Evolutionary conservation across 306 rosid species (phyloP), one percentile per base, ranked within the genome.

Genomic region (Dalbergia cultrata): DNA sequence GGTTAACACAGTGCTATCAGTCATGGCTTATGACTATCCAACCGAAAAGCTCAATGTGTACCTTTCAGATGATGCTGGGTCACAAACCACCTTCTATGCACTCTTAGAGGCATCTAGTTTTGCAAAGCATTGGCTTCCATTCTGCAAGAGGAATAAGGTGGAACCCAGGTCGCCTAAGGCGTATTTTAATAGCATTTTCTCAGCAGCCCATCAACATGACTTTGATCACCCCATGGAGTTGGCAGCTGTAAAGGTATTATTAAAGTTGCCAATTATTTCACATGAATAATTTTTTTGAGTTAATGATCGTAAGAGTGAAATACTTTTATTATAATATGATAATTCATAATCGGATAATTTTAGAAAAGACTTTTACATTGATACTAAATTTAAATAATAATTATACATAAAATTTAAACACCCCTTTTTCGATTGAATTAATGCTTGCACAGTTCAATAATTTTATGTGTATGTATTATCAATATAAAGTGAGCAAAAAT

Each of bases 51-150:
- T 92, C 1, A 84, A 86, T 34, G 97, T 95, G 7, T 95, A 95
- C 76, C 88, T 95, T 22, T 95, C 97, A 0, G 97, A 95, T 13
- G 97, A 95, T 56, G 98, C 87, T 35, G 97, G 73, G 0, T 92
- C 98, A 0, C 80, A 88, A 10, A 56, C 91, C 34, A 95, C 95
- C 0, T 92, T 85, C 76, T 91, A 85, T 76, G 97, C 94, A 18
- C 57, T 95, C 0, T 2, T 89, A 18, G 90, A 92, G 83, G 97
- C 97, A 3, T 81, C 95, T 17, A 62, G 17, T 0, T 95, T 95
- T 84, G 92, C 97, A 4, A 90, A 87, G 85, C 89, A 90, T n/a
- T 95, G 98, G 98, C 10, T 92, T 11, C 97, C 97, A 0, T 95
- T 80, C 57, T 87, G 95, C 86, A 92, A 91, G 78, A 89, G 65